These are phyloP conservation scores for Lactifluus subvellereus DNA, from an alignment of 768 basidiomycete genomes.

Conservation along the genomic window DNA sequence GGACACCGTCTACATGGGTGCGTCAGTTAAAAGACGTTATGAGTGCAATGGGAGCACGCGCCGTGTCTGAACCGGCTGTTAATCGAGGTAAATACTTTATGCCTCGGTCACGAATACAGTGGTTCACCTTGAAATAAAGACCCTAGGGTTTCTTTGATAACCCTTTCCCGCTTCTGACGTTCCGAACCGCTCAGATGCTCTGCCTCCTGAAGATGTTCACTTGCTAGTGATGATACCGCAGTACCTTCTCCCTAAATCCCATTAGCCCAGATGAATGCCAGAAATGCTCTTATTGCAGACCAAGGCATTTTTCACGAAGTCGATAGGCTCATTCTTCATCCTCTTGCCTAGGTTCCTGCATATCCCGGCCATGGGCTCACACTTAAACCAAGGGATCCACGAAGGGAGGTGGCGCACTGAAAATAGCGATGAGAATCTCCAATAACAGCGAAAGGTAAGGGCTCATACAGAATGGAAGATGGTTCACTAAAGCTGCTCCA, in stretches of 20 bases:
- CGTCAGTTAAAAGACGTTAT: neutral
- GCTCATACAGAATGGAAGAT: too few species aligned
- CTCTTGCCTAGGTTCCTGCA: neutral
- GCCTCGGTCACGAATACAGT: too few species aligned
- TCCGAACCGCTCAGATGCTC: neutral
- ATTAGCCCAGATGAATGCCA: neutral
- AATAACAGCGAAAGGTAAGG: too few species aligned
- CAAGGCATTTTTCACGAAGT: constrained; percentile 7
- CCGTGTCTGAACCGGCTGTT: constrained; percentile 6
- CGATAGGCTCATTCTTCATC: neutral
- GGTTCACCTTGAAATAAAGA: neutral
- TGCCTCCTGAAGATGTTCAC: neutral
- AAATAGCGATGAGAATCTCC: neutral
- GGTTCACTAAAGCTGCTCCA: too few species aligned
- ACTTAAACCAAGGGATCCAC: constrained; percentile 7
- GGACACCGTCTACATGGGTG: neutral
- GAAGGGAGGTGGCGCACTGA: constrained; percentile 9
- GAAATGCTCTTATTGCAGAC: neutral
- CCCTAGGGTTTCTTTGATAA: neutral
- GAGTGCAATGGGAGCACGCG: neutral
- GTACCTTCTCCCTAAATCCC: neutral
- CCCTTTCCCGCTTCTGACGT: neutral
- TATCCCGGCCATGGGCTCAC: too few species aligned
- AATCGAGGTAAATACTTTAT: neutral
- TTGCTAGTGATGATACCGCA: constrained; percentile 3